Conservation (phyloP, 208 protist species). For the Phytomonas sp. region DNA sequence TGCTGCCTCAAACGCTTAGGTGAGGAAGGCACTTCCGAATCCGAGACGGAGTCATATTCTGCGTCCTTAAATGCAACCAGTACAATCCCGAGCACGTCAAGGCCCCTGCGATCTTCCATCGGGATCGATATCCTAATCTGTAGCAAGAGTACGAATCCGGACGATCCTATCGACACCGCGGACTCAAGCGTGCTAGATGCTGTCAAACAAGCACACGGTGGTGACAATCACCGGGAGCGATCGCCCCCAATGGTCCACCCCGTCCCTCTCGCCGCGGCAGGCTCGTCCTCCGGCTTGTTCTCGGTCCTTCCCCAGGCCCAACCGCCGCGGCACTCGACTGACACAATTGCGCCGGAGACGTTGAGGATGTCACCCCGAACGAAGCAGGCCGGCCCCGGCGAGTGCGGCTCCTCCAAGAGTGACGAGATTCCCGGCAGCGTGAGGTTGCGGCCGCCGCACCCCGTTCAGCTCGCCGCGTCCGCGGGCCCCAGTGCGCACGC, state of each 20-base stretch:
- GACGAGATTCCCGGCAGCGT: not conserved
- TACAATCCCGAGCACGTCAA: not conserved
- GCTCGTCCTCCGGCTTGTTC: not conserved
- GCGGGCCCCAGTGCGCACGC: not conserved
- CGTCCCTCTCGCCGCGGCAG: not conserved
- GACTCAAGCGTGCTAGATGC: not conserved
- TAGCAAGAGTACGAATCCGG: not conserved
- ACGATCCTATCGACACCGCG: not conserved
- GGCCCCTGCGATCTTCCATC: not conserved
- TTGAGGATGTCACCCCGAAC: not conserved
- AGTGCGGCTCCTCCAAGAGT: not conserved
- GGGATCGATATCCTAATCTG: not conserved
- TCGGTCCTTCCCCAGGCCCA: not conserved
- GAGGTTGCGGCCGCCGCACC: not conserved
- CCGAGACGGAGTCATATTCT: not conserved
- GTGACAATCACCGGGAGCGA: not conserved
- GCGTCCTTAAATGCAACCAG: not conserved
- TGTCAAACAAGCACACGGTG: not conserved
- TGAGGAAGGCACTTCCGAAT: not conserved
- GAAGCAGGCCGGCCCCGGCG: not conserved
- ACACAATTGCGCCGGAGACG: not conserved
- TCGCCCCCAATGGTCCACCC: not conserved
- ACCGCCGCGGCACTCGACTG: not conserved
- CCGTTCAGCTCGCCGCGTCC: not conserved
- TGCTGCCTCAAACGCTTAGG: not conserved